Base-by-base conservation (phyloP, 208 protist species). In the Acanthamoeba sp. region DNA sequence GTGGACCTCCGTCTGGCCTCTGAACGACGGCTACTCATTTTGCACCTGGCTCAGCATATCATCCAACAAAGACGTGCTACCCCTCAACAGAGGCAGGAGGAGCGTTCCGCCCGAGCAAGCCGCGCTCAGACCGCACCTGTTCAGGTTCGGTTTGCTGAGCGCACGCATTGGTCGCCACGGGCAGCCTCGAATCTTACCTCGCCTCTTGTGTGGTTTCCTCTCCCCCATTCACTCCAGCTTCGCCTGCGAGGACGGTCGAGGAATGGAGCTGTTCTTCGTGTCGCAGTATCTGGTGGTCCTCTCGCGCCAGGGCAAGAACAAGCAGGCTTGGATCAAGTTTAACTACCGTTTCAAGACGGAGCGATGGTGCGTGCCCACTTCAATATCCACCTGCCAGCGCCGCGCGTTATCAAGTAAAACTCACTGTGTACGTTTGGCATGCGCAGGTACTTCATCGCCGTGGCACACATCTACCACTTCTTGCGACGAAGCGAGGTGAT, bases 381-480 rank as follows among this genome's bases (percentile, higher is more conserved):
- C n/a, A 64, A 27, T 90, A 34, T 2, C 22, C 34, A 1, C 22
- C 48, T 22, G 16, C 48, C 48, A 52, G 48, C 48, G 48, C 48
- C 48, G n/a, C n/a, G n/a, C n/a, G n/a, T n/a, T n/a, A n/a, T n/a
- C n/a, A n/a, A n/a, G n/a, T n/a, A n/a, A n/a, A n/a, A n/a, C n/a
- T n/a, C n/a, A n/a, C n/a, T n/a, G n/a, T n/a, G n/a, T n/a, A n/a
- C n/a, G 48, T 18, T 9, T 9, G 48, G 20, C 48, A 6, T 18
- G 48, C 20, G 48, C 48, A 93, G 89, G 89, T 93, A 93, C 40
- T 93, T 93, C 34, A n/a, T 93, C 32, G 34, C 89, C 4, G 66
- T 93, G 24, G 78, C 89, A 20, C 89, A 93, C 32, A 38, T 93
- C 40, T 93, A 93, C 40, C 55, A 80, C 29, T 93, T 93, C 66